Base-by-base conservation (phyloP, 768 basidiomycete genomes). In the Hypholoma fasciculare region DNA sequence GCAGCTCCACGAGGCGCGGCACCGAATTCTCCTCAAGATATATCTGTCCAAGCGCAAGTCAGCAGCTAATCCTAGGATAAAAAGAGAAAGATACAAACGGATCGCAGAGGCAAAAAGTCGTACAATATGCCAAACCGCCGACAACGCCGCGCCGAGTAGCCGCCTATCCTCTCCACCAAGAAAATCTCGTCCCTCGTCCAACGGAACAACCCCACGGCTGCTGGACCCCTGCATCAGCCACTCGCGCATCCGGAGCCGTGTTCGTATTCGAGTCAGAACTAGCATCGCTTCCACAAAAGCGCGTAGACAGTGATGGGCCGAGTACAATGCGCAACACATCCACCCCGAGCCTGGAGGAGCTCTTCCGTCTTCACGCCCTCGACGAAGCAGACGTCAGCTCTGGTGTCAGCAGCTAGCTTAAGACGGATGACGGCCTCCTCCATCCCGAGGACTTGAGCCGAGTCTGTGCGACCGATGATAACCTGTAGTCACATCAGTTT, bases 81-180 rank as follows among this genome's bases (percentile, higher is more conserved):
- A 50, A 46, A 46, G 61, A 34, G 27, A 49, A 58, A 7, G 49
- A 23, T 0, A 79, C 88, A 63, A 63, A 93, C 92, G 54, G 78
- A 73, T 59, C 87, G 77, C 62, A 95, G 68, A 7, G 94, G 93
- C 11, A 92, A 94, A 71, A 92, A 94, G 53, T 93, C 90, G 52
- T 86, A 96, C 84, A 43, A 96, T 80, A 69, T 97, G 96, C 71
- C 92, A 93, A 3, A 96, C 80, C 4, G 86, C 88, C 0, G 86
- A 80, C 1, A 92, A 71, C 0, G 91, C 89, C 0, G 89, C 90
- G 52, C 79, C 78, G 17, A 85, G 77, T 17, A 95, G 92, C 13
- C 90, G 76, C 47, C 82, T 72, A 67, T 93, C 90, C 59, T 92
- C 86, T 82, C 71, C 61, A 46, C 42, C 7, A 11, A 49, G 23